These are phyloP conservation scores for Tuber indicum DNA, from an alignment of 495 filamentous ascomycete species.

Conservation along the genomic window DNA sequence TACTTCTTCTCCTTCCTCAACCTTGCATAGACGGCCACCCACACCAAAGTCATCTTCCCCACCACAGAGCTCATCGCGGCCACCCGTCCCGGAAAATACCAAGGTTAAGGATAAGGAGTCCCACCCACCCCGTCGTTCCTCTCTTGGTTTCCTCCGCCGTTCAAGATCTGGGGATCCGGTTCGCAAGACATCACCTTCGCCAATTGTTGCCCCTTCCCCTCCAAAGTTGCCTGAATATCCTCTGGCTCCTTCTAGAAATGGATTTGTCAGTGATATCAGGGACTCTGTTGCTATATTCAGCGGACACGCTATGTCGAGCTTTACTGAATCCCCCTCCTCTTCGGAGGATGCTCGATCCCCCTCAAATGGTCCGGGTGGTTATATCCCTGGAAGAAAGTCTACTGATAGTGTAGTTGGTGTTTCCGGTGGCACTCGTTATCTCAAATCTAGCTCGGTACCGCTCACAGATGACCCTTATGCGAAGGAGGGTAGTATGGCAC, in stretches of 20 bases:
- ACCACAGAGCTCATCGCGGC: constrained; percentile 11
- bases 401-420: constrained; percentile 42
- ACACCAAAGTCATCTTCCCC: constrained; percentile 30
- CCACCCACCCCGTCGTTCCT: constrained; percentile 46
- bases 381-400: constrained; percentile 45
- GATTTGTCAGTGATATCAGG: constrained; percentile 64
- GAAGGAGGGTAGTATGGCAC: constrained; percentile 87
- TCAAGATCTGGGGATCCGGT: constrained; percentile 71
- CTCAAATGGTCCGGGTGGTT: constrained; percentile 38
- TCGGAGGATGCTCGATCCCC: constrained; percentile 46
- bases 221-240: constrained; percentile 73
- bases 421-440: constrained; percentile 21
- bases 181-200: constrained; percentile 55
- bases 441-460: constrained; percentile 32
- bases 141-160: constrained; percentile 65
- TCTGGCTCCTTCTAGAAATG: constrained; percentile 58
- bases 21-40: constrained; percentile 26
- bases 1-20: constrained; percentile 11
- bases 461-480: constrained; percentile 64
- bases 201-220: constrained; percentile 49
- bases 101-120: constrained; percentile 34
- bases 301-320: constrained; percentile 44
- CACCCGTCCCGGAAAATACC: constrained; percentile 32
- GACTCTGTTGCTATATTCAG: constrained; percentile 61
- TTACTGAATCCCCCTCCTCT: constrained; percentile 42